A percentile compares a stretch with the other conserved stretches of the same genome.
phyloP scores from a whole-genome alignment of 148 eudicot species.

The Camellia japonica region DNA sequence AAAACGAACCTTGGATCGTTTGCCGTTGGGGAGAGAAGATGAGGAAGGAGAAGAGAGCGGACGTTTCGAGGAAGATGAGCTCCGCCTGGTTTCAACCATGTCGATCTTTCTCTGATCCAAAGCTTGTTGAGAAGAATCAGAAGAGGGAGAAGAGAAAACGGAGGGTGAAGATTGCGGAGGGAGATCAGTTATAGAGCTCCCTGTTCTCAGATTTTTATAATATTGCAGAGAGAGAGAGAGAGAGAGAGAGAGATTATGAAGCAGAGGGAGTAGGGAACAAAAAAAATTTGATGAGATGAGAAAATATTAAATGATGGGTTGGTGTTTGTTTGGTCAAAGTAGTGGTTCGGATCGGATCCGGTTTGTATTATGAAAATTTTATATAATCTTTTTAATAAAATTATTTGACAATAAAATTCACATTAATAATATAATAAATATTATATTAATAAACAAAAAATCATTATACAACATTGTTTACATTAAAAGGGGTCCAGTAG shows the following conservation, averaged over 20 bases:
- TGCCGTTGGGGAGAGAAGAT: conserved; percentile 50
- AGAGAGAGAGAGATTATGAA: not conserved
- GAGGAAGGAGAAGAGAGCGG: conserved; percentile 38
- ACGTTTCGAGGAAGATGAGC: conserved; percentile 73
- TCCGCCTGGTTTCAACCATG: conserved; percentile 80
- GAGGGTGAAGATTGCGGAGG: conserved; percentile 1
- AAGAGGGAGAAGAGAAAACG: not conserved
- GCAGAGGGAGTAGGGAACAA: not conserved
- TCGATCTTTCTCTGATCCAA: conserved; percentile 27
- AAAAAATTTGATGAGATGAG: not conserved
- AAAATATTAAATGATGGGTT: not conserved
- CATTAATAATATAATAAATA: no score
- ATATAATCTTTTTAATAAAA: no score
- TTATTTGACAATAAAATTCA: no score
- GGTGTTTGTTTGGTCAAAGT: not conserved
- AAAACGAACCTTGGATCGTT: conserved; percentile 61
- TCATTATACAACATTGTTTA: no score
- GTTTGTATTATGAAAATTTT: no score
- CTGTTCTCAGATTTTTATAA: conserved; percentile 22
- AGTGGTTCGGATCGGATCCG: no score
- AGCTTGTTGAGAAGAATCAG: conserved; percentile 8
- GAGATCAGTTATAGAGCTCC: conserved; percentile 3
- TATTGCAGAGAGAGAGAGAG: not conserved
- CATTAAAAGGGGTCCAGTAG: no score
- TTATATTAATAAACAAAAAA: no score